Evolutionary conservation across 2,329 filamentous ascomycete genomes (phyloP), one percentile per base, ranked within the genome.

Genomic region (Periconia sp.): DNA sequence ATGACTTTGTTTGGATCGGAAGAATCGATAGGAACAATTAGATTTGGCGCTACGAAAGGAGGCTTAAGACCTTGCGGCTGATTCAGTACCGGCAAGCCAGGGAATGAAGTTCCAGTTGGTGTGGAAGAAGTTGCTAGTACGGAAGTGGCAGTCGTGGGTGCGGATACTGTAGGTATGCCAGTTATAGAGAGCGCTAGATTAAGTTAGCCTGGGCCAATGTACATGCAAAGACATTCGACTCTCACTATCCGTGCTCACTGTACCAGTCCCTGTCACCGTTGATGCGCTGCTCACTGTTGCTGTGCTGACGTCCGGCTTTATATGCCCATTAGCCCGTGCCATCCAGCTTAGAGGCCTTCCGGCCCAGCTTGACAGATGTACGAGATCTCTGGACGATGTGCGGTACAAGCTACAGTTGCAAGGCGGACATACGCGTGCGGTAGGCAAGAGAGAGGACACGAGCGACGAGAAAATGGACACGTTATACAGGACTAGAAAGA

Each of bases 11-110:
- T 52, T 0, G 75, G 74, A 15, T 73, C 32, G 21, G 53, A 33
- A 11, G 52, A 60, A 33, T 70, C 65, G 37, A 74, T 54, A 2
- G 69, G 66, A 6, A 72, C 46, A 15, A 74, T 70, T 38, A 69
- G 51, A 33, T 66, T 59, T n/a, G 70, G 70, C 10, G 56, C 61
- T 48, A 72, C 53, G 45, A 69, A 73, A 18, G 57, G 52, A 22
- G 63, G 63, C 11, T 50, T 52, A 21, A 74, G 59, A 34, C 57
- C 40, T 1, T 54, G 57, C 18, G 60, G 64, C 34, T 46, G 58
- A 58, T 31, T 48, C n/a, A 50, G 28, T 1, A 28, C 41, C 3
- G 51, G 45, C 16, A 48, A 32, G 24, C 39, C 24, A 32, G 38
- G 28, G 17, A 39, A 43, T 31, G 26, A 24, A 21, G 49, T 42